These are phyloP conservation scores for Psilocybe subaeruginosa DNA, from an alignment of 768 basidiomycete species.

Conservation along the genomic window DNA sequence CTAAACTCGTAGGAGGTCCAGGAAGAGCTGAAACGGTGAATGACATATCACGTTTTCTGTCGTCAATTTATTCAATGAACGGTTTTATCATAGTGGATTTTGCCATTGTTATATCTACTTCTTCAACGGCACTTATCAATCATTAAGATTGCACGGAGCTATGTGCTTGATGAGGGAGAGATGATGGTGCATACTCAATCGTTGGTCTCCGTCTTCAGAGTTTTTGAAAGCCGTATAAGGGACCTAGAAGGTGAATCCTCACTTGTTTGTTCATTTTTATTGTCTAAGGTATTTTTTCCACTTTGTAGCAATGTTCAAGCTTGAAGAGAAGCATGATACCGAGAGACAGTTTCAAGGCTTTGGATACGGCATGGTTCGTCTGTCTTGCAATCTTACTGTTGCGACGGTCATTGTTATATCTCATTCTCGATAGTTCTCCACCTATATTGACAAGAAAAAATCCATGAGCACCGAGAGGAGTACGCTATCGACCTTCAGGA, in stretches of 20 bases:
- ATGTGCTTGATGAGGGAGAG: constrained; percentile 5
- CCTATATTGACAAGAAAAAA: neutral
- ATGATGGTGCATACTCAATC: constrained; percentile 7
- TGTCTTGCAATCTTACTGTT: neutral
- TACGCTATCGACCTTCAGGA: neutral
- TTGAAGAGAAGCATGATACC: constrained; percentile 7
- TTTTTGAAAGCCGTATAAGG: constrained; percentile 13
- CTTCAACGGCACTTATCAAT: constrained; percentile 20
- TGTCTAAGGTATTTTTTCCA: neutral
- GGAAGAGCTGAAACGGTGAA: constrained; percentile 9
- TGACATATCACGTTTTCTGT: neutral
- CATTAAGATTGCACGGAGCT: constrained; percentile 9
- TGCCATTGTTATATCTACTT: constrained; percentile 23
- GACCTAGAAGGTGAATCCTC: constrained; percentile 12
- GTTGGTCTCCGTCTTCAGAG: constrained; percentile 11
- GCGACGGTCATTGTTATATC: neutral
- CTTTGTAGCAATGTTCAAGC: constrained; percentile 8
- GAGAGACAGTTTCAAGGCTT: constrained; percentile 14
- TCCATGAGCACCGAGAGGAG: neutral
- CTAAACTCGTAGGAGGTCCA: neutral
- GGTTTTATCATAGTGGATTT: constrained; percentile 17
- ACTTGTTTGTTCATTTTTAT: neutral
- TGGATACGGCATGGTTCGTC: constrained; percentile 20
- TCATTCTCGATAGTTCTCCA: neutral
- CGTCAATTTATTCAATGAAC: neutral